Base-by-base conservation (phyloP, 768 basidiomycete species). In the Lactarius vividus region DNA sequence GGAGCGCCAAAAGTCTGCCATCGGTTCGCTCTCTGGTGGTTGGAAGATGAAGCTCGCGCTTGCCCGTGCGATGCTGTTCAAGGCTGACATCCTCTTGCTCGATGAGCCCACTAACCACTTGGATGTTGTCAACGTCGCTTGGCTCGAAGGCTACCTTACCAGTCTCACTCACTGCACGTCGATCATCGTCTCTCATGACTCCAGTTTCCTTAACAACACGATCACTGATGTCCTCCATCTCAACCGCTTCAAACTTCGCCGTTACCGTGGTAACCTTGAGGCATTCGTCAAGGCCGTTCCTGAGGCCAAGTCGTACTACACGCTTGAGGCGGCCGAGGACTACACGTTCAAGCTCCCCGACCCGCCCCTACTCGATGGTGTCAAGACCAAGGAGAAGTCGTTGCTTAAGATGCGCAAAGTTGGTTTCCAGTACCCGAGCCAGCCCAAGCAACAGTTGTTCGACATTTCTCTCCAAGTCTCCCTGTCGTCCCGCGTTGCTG, bases 41-140 rank as follows among this genome's bases (percentile, higher is more conserved):
- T 97, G 96, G 96, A 98, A 98, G 86, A 98, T 98, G 96, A 98
- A 97, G 85, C 89, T 98, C 69, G 96, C 96, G 46, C 87, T 98
- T 67, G 96, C 96, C 65, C 87, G 96, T 68, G 96, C 96, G 58
- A 96, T 98, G 88, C 84, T 98, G 54, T 98, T 98, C 91, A 92
- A 91, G 82, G 96, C 96, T 69, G 96, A 98, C 74, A 98, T 98
- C 74, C 88, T 98, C 59, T 81, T 97, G 31, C 91, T 96, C 70
- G 95, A 97, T 78, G 95, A 97, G 82, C 95, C 95, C 54, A 97
- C 95, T 81, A 94, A 94, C 84, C 91, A 94, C 77, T 85, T 98
- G 81, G 96, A 98, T 72, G 96, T 98, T 70, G 87, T 97, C 79
- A 98, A 98, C 83, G 85, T 98, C 69, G 94, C 94, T 46, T 98